A percentile compares a stretch with the other conserved stretches of the same genome.
phyloP scores from a whole-genome alignment of 768 basidiomycete species.

The Coprinopsis cinerea region DNA sequence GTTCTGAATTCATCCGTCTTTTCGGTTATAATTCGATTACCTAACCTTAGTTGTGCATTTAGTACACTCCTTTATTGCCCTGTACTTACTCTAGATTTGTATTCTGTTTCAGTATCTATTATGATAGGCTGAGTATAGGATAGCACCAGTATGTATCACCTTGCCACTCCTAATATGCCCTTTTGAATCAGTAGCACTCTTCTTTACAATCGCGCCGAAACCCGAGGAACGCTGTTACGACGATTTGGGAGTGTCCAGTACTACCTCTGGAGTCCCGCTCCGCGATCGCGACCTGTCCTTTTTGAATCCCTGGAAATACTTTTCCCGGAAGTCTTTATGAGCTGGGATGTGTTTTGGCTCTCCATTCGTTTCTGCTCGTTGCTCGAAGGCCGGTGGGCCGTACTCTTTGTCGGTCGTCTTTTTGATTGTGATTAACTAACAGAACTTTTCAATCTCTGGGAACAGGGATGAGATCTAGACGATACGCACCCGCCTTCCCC shows the following conservation, averaged over 20 bases:
- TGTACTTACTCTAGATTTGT: too few species aligned
- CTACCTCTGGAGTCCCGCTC: too few species aligned
- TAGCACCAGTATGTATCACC: too few species aligned
- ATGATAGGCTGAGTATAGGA: too few species aligned
- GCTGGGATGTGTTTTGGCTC: constrained; percentile 56
- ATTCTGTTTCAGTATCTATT: background rate
- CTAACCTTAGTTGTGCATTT: background rate
- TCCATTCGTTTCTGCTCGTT: constrained; percentile 4
- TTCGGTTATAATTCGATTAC: too few species aligned
- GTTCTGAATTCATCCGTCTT: too few species aligned
- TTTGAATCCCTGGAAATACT: constrained; percentile 82
- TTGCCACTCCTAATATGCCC: too few species aligned
- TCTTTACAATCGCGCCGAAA: too few species aligned
- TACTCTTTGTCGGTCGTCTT: constrained; percentile 48
- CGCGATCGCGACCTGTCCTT: background rate
- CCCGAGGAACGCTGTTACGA: too few species aligned
- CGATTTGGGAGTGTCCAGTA: too few species aligned
- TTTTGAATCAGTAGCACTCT: too few species aligned
- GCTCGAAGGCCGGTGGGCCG: constrained; percentile 51
- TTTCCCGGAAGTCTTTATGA: constrained; percentile 83
- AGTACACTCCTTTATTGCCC: too few species aligned
- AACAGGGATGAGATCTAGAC: background rate
- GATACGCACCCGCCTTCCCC: constrained; percentile 78
- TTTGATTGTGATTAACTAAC: constrained; percentile 84
- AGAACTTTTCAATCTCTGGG: background rate